Percentiles rank a stretch among this genome's conserved stretches.
These are phyloP conservation scores for Aspergillus latus DNA, from an alignment of 2,329 filamentous ascomycete genomes.

Conservation along the genomic window DNA sequence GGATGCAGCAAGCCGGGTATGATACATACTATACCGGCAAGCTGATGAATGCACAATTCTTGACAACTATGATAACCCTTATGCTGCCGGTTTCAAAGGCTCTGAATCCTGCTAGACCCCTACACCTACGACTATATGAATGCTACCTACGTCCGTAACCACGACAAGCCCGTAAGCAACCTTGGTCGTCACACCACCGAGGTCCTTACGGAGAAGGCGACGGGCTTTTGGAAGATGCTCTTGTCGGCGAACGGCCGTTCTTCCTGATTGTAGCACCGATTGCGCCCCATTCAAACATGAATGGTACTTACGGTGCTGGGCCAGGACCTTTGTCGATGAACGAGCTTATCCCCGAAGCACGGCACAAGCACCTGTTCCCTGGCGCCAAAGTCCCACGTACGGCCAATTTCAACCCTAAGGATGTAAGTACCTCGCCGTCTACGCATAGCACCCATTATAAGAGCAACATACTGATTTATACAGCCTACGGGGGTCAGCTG, in stretches of 20 bases:
- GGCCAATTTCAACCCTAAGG: conserved; percentile 20
- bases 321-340: conserved; percentile 9
- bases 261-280: conserved; percentile 67
- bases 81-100: conserved; percentile 59
- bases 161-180: conserved; percentile 53
- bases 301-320: conserved; percentile 16
- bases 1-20: conserved; percentile 69
- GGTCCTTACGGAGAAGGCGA: conserved; percentile 56
- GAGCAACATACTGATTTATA: no score
- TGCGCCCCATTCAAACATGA: conserved; percentile 63
- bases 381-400: conserved; percentile 61
- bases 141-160: conserved; percentile 60
- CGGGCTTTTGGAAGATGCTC: conserved; percentile 63
- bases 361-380: conserved; percentile 61
- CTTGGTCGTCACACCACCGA: conserved; percentile 58
- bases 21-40: conserved; percentile 69
- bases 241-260: conserved; percentile 58
- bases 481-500: conserved; percentile 50
- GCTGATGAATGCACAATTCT: conserved; percentile 65
- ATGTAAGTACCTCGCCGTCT: no score
- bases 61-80: conserved; percentile 61
- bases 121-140: conserved; percentile 67
- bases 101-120: conserved; percentile 62
- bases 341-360: conserved; percentile 21
- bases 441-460: no score